phyloP scores from a whole-genome alignment of 2,329 filamentous ascomycete genomes.

The Hortaea sp. region DNA sequence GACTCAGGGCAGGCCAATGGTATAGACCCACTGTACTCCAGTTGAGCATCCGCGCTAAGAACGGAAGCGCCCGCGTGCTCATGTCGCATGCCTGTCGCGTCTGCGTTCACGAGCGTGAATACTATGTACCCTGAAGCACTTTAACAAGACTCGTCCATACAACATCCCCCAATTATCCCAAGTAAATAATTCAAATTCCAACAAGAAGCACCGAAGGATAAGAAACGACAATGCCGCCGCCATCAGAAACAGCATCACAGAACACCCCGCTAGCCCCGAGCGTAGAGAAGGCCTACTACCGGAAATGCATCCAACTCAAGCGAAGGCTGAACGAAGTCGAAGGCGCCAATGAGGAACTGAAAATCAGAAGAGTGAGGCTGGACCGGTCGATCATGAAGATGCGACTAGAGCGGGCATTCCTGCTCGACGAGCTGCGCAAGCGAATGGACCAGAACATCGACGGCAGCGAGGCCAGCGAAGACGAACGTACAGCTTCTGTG shows the following conservation, averaged over 20 bases:
- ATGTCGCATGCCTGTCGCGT: too few species aligned
- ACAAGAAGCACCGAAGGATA: too few species aligned
- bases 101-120: too few species aligned
- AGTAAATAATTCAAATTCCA: too few species aligned
- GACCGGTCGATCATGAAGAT: slow-evolving; percentile 84
- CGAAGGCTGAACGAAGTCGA: slow-evolving; percentile 87
- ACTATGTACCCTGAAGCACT: too few species aligned
- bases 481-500: slow-evolving; percentile 20
- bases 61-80: too few species aligned
- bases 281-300: slow-evolving; percentile 89
- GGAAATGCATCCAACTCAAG: slow-evolving; percentile 92
- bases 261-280: slow-evolving; percentile 61
- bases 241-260: slow-evolving; percentile 5
- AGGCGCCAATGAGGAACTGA: slow-evolving; percentile 75
- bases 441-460: slow-evolving; percentile 39
- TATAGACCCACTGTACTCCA: too few species aligned
- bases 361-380: slow-evolving; percentile 67
- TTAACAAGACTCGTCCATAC: too few species aligned
- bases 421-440: slow-evolving; percentile 39
- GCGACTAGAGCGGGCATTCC: slow-evolving; percentile 67
- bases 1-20: too few species aligned
- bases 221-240: neutral
- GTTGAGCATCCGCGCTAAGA: too few species aligned
- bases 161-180: too few species aligned
- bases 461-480: slow-evolving; percentile 25